Base-by-base conservation (phyloP, 129 eudicot genomes). In the Ambrosia artemisiifolia region DNA sequence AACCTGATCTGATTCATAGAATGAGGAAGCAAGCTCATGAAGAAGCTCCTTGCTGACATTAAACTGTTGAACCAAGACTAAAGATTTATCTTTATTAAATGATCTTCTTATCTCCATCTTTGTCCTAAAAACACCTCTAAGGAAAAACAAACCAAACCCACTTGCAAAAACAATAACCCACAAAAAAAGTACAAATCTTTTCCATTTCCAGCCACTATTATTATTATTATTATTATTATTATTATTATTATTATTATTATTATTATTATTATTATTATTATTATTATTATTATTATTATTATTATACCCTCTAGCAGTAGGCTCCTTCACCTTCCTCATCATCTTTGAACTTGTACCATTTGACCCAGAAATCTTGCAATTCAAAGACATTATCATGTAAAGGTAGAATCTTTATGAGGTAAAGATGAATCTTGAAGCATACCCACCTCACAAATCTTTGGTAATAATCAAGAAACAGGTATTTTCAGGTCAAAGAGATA, bases 301-400 rank as follows among this genome's bases (percentile, higher is more conserved):
- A 24, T n/a, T 57, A 74, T 83, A 76, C 57, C 81, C 78, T 42
- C 67, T 55, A 33, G 63, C 9, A 57, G 63, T 6, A 57, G 73
- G 83, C 55, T 80, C 90, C 82, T 62, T 71, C 30, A 47, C 81
- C 69, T 80, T 84, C 69, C 84, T 83, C 72, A 70, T 83, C 72
- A 70, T 74, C 77, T 80, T 84, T 34, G 79, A 73, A 74, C 72
- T 73, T 56, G 80, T 83, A 67, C 87, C 85, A 81, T 80, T 84
- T 68, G 72, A 68, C 62, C 86, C 78, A 48, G 66, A 67, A 34
- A 60, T 76, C 80, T 83, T 84, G 77, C 74, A 79, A 61, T 86
- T 81, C 75, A 86, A 76, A 81, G 92, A 78, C 97, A 91, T 91
- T 69, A 70, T 68, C 92, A 86, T 80, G 55, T 67, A 84, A 77